phyloP scores from a whole-genome alignment of 768 basidiomycete species.

The Gymnopilus junonius region DNA sequence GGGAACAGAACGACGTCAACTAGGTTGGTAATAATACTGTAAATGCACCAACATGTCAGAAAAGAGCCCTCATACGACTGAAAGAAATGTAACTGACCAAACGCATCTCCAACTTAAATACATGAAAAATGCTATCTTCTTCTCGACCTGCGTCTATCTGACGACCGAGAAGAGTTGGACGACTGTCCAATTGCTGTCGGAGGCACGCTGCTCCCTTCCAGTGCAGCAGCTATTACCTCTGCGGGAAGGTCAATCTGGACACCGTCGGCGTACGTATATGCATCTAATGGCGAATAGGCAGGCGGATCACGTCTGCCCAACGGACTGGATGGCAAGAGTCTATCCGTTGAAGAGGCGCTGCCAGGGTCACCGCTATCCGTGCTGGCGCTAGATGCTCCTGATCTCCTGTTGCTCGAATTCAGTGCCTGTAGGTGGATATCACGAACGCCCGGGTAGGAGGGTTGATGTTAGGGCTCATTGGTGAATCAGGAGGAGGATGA shows the following conservation, averaged over 20 bases:
- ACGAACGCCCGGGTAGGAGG: constrained; percentile 81
- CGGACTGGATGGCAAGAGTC: constrained; percentile 31
- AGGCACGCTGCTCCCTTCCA: constrained; percentile 77
- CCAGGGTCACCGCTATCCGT: constrained; percentile 15
- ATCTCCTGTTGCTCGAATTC: constrained; percentile 41
- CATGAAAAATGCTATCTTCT: constrained; percentile 45
- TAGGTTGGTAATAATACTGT: constrained; percentile 19
- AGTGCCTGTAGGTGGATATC: constrained; percentile 84
- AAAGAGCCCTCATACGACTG: neutral
- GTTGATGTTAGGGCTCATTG: constrained; percentile 70
- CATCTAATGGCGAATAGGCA: constrained; percentile 88
- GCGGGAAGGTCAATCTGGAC: constrained; percentile 94
- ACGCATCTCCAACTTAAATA: constrained; percentile 26
- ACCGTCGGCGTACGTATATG: constrained; percentile 82
- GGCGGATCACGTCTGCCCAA: constrained; percentile 73
- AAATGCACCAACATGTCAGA: constrained; percentile 8
- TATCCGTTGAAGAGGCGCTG: constrained; percentile 24
- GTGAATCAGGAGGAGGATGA: constrained; percentile 82
- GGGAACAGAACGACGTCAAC: constrained; percentile 15
- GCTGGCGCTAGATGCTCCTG: constrained; percentile 27
- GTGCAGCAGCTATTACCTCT: constrained; percentile 87
- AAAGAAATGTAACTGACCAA: constrained; percentile 29
- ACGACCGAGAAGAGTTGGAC: constrained; percentile 40
- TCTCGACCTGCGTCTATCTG: constrained; percentile 63
- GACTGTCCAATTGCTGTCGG: constrained; percentile 57